Base-by-base conservation (phyloP, 345 rosid species). In the Eucalyptus microcorys region DNA sequence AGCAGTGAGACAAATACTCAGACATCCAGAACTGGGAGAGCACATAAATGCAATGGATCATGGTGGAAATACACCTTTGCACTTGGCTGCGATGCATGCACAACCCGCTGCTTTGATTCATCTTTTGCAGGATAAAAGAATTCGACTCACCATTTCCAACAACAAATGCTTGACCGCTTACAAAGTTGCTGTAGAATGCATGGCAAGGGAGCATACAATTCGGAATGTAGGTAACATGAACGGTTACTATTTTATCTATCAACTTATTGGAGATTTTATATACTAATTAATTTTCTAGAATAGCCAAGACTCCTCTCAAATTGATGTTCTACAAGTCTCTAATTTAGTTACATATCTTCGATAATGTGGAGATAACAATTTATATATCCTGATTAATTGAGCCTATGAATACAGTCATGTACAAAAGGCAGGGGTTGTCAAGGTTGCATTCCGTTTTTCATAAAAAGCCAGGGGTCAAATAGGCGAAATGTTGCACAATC, bases 141-240 rank as follows among this genome's bases (percentile, higher is more conserved):
- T 32, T 32, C 6, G 10, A 10, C 22, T 0, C 42, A 4, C 37
- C 80, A 5, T 32, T 68, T 40, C 37, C 42, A 68, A 68, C 42
- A 21, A 32, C 80, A 3, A 0, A 32, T 0, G 42, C 80, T 68
- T 16, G 80, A 32, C 42, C 10, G 7, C 80, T 68, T 0, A 0
- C 0, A 1, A 68, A 2, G 0, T 68, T 68, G 0, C 0, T 68
- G 7, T 4, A 34, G 4, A 8, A 4, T 1, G 0, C 24, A 3
- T 17, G 0, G 0, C 12, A 32, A 19, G 7, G 12, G 7, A 1
- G 24, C 5, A 8, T 8, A 3, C 24, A 40, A 12, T 14, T 14
- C 13, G 13, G 21, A 32, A 32, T 40, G 80, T 68, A 8, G 13
- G 42, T 34, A 68, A 32, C 80, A 68, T 68, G 80, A 68, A 14